phyloP scores from a whole-genome alignment of 768 basidiomycete genomes.

The Hirschioporus abietinus region DNA sequence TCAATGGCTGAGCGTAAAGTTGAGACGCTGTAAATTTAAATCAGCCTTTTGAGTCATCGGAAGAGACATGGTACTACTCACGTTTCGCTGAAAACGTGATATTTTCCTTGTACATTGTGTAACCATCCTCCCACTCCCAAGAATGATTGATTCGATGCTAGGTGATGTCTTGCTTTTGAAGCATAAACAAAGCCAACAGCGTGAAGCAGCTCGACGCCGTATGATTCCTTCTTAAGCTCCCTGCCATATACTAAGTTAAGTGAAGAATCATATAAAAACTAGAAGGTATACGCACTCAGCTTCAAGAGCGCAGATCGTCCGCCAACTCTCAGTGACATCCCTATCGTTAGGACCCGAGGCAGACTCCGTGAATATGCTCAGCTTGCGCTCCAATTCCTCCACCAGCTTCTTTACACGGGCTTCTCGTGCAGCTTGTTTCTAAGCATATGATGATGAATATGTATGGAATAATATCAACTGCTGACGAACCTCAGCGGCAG shows the following conservation, averaged over 20 bases:
- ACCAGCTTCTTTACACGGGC: slow-evolving; percentile 73
- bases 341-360: slow-evolving; percentile 63
- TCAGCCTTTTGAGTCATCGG: not conserved
- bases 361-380: slow-evolving; percentile 84
- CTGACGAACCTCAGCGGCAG: slow-evolving; percentile 57
- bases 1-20: slow-evolving; percentile 84
- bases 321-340: slow-evolving; percentile 69
- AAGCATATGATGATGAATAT: slow-evolving; percentile 12
- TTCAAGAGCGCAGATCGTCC: slow-evolving; percentile 73
- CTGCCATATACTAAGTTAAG: slow-evolving; percentile 28
- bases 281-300: slow-evolving; percentile 60
- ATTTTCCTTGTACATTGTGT: slow-evolving; percentile 88
- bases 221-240: slow-evolving; percentile 80
- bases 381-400: slow-evolving; percentile 73
- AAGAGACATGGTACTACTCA: slow-evolving; percentile 32
- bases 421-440: slow-evolving; percentile 79
- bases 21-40: slow-evolving; percentile 51
- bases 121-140: slow-evolving; percentile 90
- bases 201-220: slow-evolving; percentile 81
- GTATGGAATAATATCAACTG: slow-evolving; percentile 3
- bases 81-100: slow-evolving; percentile 93
- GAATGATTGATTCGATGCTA: slow-evolving; percentile 63
- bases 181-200: slow-evolving; percentile 83
- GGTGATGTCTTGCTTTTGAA: slow-evolving; percentile 77
- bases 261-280: slow-evolving; percentile 7